phyloP scores from a whole-genome alignment of 1,284 basidiomycete genomes.

The Athelia psychrophila region DNA sequence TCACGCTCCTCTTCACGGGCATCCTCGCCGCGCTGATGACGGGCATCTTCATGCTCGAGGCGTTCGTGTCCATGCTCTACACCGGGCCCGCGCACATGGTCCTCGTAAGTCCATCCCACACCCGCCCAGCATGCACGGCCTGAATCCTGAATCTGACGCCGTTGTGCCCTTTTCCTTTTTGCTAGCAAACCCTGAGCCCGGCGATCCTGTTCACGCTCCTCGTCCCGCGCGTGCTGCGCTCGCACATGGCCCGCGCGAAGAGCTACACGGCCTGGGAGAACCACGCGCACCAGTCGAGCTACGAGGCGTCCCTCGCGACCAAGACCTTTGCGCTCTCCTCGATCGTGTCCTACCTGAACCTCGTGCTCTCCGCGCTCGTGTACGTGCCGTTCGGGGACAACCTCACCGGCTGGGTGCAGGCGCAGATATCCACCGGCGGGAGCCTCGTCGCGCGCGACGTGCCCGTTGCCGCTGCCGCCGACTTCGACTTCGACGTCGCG shows the following conservation, averaged over 20 bases:
- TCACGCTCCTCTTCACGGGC: constrained; percentile 75
- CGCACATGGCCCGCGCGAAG: constrained; percentile 73
- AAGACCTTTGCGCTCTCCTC: constrained; percentile 91
- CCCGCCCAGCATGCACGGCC: too few relatives aligned
- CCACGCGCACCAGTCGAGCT: constrained; percentile 76
- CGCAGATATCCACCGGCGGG: constrained; percentile 35
- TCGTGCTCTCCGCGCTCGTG: constrained; percentile 84
- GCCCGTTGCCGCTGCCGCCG: background rate
- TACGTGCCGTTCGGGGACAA: constrained; percentile 90
- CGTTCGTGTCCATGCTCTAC: constrained; percentile 84
- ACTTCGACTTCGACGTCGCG: constrained; percentile 13
- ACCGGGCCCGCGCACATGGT: constrained; percentile 81
- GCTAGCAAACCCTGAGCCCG: constrained; percentile 68
- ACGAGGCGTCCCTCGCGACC: constrained; percentile 80
- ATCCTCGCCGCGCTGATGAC: constrained; percentile 73
- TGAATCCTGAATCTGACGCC: background rate
- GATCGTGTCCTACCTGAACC: constrained; percentile 86
- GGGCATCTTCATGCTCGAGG: constrained; percentile 83
- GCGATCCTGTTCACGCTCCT: constrained; percentile 83
- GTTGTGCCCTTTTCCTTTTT: constrained; percentile 2
- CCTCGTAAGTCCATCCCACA: constrained; percentile 55
- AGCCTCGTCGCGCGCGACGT: constrained; percentile 13
- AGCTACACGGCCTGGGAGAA: constrained; percentile 90
- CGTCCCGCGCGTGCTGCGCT: constrained; percentile 80
- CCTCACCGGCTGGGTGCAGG: constrained; percentile 65